Evolutionary conservation across 768 basidiomycete species (phyloP).

Genomic region (Rhodotorula taiwanensis): DNA sequence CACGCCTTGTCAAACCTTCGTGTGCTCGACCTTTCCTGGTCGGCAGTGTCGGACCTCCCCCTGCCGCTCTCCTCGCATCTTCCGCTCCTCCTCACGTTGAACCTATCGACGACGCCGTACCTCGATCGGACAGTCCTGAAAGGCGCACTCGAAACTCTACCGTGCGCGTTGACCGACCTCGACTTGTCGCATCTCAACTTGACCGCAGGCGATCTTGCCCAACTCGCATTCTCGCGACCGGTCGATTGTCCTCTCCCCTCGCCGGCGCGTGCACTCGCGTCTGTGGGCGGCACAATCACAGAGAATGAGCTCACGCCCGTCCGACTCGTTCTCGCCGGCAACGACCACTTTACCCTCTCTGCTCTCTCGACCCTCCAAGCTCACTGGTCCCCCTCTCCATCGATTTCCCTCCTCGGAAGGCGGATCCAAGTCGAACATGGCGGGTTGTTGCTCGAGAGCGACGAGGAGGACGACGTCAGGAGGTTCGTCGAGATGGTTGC

Average conservation of each 20-base stretch:
- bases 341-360: background rate
- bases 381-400: background rate
- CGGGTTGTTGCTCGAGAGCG: conserved; percentile 9
- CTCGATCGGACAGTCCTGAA: background rate
- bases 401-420: background rate
- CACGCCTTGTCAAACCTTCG: background rate
- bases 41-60: background rate
- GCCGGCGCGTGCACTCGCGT: too few species aligned
- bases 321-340: background rate
- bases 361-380: background rate
- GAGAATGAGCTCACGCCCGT: background rate
- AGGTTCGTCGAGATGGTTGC: conserved; percentile 15
- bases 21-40: conserved; percentile 1
- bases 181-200: conserved; percentile 9
- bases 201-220: background rate
- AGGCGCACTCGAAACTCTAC: background rate
- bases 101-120: background rate
- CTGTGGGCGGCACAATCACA: too few species aligned
- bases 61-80: background rate
- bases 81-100: background rate
- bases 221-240: background rate
- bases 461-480: conserved; percentile 16
- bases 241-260: too few species aligned
- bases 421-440: background rate
- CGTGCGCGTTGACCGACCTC: background rate